Base-by-base conservation (phyloP, 2,329 filamentous ascomycete genomes). In the Phyllachora maydis region DNA sequence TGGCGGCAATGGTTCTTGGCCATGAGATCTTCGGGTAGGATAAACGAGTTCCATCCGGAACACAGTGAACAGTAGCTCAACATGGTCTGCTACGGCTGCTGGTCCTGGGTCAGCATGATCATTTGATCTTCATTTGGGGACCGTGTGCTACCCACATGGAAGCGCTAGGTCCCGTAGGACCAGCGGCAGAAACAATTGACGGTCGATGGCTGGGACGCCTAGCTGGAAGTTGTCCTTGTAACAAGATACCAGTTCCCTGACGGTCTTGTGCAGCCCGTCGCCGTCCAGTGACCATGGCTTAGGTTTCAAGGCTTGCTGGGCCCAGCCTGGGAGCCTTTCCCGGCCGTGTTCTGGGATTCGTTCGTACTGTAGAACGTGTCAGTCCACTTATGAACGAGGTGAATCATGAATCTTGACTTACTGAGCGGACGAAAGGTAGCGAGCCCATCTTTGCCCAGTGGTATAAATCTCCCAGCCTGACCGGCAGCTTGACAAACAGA, bases 161-260 rank as follows among this genome's bases (percentile, higher is more conserved):
- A 95, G 51, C 4, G 70, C 66, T 10, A 95, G 56, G 19, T 72
- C 59, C 36, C 64, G 68, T 15, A 82, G 56, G 36, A 74, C 75
- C 18, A 70, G 60, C 29, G 77, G 67, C 4, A 85, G 46, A 7
- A 85, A 45, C 3, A 76, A 50, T 1, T 69, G 59, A 15, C 61
- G 50, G 34, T 90, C 91, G 9, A 93, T 43, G 1, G 69, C 51
- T 2, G 85, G 82, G 30, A 88, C 69, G 0, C 47, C 35, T 41
- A 93, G 60, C 9, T 62, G 65, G 37, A 79, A 79, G 26, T 78
- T 70, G 23, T 54, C 42, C 31, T 64, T 50, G 38, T 76, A 82
- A 13, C 69, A 65, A 9, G 65, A 45, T 3, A 67, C 54, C 22
- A 82, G 41, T 23, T 70, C 59, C 24, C 67, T 51, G 1, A 79